Evolutionary conservation across 2,329 filamentous ascomycete species (phyloP).

Genomic region (Talaromyces piceae): DNA sequence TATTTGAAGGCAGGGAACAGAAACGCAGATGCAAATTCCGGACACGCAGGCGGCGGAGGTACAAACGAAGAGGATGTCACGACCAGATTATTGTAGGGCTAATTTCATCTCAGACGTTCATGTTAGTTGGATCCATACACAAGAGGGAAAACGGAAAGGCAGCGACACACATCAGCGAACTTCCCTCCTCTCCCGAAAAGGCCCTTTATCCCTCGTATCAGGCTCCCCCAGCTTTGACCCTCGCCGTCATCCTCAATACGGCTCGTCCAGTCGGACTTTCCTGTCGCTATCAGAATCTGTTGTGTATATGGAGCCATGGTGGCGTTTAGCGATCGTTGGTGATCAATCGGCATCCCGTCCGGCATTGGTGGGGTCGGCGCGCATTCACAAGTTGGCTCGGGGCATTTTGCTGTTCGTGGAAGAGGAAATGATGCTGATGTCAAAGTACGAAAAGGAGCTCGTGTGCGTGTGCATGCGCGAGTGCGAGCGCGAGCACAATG

Average conservation of each 20-base stretch:
- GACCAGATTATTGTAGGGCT: constrained; percentile 80
- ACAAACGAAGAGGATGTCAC: constrained; percentile 70
- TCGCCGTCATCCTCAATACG: constrained; percentile 73
- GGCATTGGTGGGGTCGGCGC: constrained; percentile 64
- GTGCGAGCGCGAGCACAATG: not conserved
- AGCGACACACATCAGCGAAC: constrained; percentile 51
- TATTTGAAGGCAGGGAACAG: constrained; percentile 80
- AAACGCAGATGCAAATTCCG: constrained; percentile 52
- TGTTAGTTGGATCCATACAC: constrained; percentile 3
- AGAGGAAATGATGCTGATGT: constrained; percentile 26
- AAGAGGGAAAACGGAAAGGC: not conserved
- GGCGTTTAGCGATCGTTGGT: constrained; percentile 60
- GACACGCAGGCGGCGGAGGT: constrained; percentile 35
- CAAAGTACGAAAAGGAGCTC: not conserved
- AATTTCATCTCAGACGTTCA: constrained; percentile 7
- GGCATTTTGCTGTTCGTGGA: constrained; percentile 53
- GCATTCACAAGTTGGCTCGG: constrained; percentile 68
- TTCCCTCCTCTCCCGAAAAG: constrained; percentile 58
- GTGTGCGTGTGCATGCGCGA: not conserved
- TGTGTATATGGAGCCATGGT: constrained; percentile 72
- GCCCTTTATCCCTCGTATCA: constrained; percentile 61
- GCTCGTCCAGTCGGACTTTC: constrained; percentile 70
- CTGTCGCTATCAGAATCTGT: constrained; percentile 78
- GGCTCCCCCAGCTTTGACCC: constrained; percentile 36
- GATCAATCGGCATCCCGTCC: constrained; percentile 65